A percentile compares a stretch with the other conserved stretches of the same genome.
Conservation (phyloP, 2,329 filamentous ascomycete species). For the Beauveria brongniartii region DNA sequence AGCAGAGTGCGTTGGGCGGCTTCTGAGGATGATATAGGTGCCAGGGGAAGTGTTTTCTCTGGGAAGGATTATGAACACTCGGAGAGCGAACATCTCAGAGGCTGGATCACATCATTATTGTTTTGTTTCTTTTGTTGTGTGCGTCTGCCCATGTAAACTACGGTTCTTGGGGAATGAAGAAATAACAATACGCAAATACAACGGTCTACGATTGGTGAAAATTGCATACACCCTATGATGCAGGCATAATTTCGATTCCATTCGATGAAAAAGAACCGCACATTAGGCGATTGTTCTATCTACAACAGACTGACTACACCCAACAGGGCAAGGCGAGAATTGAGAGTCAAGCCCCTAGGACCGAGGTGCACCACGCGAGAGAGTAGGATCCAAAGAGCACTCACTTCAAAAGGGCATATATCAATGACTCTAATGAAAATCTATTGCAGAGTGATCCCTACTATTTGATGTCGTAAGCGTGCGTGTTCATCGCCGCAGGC, state of each 20-base stretch:
- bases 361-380: no score
- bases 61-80: not conserved
- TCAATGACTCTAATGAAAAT: not conserved
- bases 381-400: no score
- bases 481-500: not conserved
- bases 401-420: not conserved
- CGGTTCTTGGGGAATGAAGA: slow-evolving; percentile 1
- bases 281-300: no score
- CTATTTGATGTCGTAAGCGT: not conserved
- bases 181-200: not conserved
- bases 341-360: no score
- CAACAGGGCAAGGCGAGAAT: no score
- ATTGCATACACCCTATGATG: not conserved
- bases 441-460: not conserved
- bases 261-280: no score
- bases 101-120: not conserved
- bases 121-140: slow-evolving; percentile 5
- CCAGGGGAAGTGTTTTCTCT: not conserved
- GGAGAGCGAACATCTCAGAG: not conserved
- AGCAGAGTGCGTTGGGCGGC: not conserved
- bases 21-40: not conserved
- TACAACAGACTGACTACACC: no score
- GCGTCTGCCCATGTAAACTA: slow-evolving; percentile 10
- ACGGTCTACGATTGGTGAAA: not conserved
- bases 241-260: not conserved